phyloP scores from a whole-genome alignment of 257 asterid species.

The Lithospermum erythrorhizon region DNA sequence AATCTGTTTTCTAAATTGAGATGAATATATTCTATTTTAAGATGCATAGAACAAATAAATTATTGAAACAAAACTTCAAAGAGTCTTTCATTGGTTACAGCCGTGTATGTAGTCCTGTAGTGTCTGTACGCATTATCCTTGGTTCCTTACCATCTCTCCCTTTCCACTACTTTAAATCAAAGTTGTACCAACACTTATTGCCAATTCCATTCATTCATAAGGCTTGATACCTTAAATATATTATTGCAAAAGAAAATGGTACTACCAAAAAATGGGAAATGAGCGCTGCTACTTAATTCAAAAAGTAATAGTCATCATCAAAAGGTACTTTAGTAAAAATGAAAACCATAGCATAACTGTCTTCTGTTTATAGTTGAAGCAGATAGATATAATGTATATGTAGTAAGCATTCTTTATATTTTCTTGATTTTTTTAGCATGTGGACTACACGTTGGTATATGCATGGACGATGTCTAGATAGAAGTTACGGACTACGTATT shows the following conservation, averaged over 20 bases:
- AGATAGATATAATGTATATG: not conserved
- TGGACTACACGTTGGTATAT: not conserved
- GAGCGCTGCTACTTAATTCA: conserved; percentile 4
- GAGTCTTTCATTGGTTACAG: not conserved
- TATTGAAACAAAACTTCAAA: not conserved
- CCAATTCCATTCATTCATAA: conserved; percentile 7
- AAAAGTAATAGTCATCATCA: not conserved
- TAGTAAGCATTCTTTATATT: not conserved
- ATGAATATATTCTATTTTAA: too few species aligned
- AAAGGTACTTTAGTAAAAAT: not conserved
- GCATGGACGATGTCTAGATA: too few species aligned
- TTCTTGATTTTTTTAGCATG: not conserved
- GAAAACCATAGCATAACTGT: not conserved
- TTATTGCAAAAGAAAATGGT: not conserved
- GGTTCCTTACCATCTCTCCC: not conserved
- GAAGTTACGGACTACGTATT: not conserved
- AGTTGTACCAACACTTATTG: conserved; percentile 3
- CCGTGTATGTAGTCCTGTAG: not conserved
- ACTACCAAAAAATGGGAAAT: not conserved
- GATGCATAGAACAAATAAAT: not conserved
- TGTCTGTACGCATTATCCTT: too few species aligned
- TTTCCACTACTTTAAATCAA: conserved; percentile 1
- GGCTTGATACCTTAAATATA: not conserved
- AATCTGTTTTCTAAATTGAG: not conserved
- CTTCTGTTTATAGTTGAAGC: conserved; percentile 3